Percentiles rank a stretch among this genome's conserved stretches.
Evolutionary conservation across 805 yeast species (phyloP).

Genomic region (Saccharomyces paradoxus): DNA sequence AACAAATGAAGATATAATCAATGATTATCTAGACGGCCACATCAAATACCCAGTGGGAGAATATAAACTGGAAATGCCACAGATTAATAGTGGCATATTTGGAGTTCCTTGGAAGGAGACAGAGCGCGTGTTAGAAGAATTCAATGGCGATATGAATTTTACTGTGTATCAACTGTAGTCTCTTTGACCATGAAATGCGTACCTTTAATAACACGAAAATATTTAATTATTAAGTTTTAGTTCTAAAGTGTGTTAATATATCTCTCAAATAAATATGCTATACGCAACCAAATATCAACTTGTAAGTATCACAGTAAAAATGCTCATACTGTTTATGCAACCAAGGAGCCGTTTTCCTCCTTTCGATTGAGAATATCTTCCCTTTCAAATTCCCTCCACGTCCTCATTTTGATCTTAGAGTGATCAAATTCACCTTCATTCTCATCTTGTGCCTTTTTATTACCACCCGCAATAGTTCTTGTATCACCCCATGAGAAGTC

Average conservation of each 20-base stretch:
- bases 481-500: slow-evolving; percentile 97
- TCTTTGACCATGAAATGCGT: background rate
- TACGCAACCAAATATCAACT: background rate
- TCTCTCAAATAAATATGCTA: background rate
- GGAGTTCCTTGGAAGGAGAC: slow-evolving; percentile 73
- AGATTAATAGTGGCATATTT: slow-evolving; percentile 74
- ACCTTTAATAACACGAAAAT: background rate
- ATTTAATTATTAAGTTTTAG: background rate
- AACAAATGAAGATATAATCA: slow-evolving; percentile 1
- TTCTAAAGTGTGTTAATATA: background rate
- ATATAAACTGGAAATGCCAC: slow-evolving; percentile 50
- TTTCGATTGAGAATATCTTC: slow-evolving; percentile 28
- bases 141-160: slow-evolving; percentile 5
- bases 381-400: slow-evolving; percentile 91
- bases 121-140: slow-evolving; percentile 39
- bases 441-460: slow-evolving; percentile 53
- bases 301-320: background rate
- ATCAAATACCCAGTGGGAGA: slow-evolving; percentile 5
- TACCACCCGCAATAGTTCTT: slow-evolving; percentile 66
- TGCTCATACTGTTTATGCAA: background rate
- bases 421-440: slow-evolving; percentile 82
- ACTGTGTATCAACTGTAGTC: slow-evolving; percentile 25
- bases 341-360: background rate
- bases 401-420: slow-evolving; percentile 79
- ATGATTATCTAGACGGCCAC: slow-evolving; percentile 2